These are phyloP conservation scores for Zygosaccharomyces bailii DNA, from an alignment of 805 yeast genomes.

Conservation along the genomic window DNA sequence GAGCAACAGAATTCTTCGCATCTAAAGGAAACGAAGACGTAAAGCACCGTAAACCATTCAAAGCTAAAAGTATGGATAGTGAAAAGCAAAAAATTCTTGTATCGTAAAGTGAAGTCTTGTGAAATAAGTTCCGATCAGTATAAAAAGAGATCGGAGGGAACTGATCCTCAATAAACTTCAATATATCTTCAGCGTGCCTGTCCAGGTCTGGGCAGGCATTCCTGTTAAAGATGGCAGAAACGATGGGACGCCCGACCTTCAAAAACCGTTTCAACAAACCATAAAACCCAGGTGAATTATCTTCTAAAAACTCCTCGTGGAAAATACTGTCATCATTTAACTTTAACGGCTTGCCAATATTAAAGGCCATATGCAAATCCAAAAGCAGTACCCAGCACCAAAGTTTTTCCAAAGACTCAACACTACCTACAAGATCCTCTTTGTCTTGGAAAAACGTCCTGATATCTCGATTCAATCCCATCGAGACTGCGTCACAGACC, in stretches of 20 bases:
- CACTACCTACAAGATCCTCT: conserved; percentile 21
- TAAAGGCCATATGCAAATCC: conserved; percentile 27
- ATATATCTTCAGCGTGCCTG: conserved; percentile 6
- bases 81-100: conserved; percentile 8
- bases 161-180: conserved; percentile 12
- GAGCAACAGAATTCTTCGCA: conserved; percentile 13
- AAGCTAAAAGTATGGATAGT: conserved; percentile 12
- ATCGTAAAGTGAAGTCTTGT: conserved; percentile 2
- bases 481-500: conserved; percentile 17
- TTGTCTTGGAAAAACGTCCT: conserved; percentile 15
- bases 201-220: conserved; percentile 15
- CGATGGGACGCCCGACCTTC: conserved; percentile 21
- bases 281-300: conserved; percentile 4
- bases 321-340: conserved; percentile 8
- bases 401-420: conserved; percentile 23
- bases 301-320: conserved; percentile 8
- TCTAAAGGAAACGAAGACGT: conserved; percentile 4
- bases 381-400: conserved; percentile 28
- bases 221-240: conserved; percentile 11
- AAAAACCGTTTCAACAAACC: conserved; percentile 19
- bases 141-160: conserved; percentile 14
- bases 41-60: conserved; percentile 19
- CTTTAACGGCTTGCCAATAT: conserved; percentile 26
- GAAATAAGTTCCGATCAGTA: conserved; percentile 9
- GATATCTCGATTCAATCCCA: conserved; percentile 29